Base-by-base conservation (phyloP, 208 protist genomes). In the Phytomonas serpens region DNA sequence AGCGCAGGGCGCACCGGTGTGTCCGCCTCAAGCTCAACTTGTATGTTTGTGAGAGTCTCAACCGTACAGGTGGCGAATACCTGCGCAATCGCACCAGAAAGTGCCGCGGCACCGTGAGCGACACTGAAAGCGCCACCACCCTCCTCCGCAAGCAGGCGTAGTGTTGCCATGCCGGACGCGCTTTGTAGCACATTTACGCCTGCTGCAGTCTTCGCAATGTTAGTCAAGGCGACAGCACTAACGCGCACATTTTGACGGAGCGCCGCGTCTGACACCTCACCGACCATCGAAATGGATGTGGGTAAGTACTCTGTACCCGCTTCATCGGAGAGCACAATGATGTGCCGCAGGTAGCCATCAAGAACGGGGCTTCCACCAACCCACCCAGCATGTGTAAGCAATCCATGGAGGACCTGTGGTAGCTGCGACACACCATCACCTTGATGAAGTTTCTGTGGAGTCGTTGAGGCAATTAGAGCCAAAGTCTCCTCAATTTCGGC, bases 241-340 rank as follows among this genome's bases (percentile, higher is more conserved):
- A 95, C 84, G 29, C 86, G 73, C 29, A 75, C 71, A 13, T 74
- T 80, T n/a, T 67, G 67, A 31, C 51, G 34, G 42, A 74, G 52
- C 38, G 69, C 32, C 27, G 65, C 47, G 40, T 13, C 70, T 11
- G 75, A 51, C 3, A 69, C 82, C 5, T 74, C 72, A 40, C 73
- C 68, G 19, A 89, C 73, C 68, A 86, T 75, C 37, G 80, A 66
- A 5, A 77, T 73, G n/a, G 71, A 75, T 40, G 75, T 40, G 68
- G 61, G 14, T n/a, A 57, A 32, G 7, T 14, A 52, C 11, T 65
- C 31, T 16, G 75, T 69, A 9, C 73, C 29, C 19, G 70, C 74
- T 23, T 70, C 79, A 75, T 93, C 87, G 13, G 86, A 82, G 38
- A 95, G 38, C 13, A 93, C 31, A 32, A 95, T 67, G 29, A 93